phyloP scores from a whole-genome alignment of 352 stramenopile species.

The Pythium vanterpoolii region DNA sequence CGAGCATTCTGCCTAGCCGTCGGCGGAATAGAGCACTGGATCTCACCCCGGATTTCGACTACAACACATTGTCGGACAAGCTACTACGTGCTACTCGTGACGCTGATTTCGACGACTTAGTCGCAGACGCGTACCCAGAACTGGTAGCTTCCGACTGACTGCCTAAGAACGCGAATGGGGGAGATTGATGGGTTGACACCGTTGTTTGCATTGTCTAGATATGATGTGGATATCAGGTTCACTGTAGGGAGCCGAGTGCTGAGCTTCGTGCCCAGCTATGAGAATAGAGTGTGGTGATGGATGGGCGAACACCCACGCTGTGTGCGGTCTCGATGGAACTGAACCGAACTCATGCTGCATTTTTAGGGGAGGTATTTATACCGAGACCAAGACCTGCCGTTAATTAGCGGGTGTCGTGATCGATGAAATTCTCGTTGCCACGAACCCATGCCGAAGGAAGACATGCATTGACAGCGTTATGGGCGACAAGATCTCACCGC shows the following conservation, averaged over 20 bases:
- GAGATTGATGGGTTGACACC: neutral
- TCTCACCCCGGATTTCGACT: conserved; percentile 14
- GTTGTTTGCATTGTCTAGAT: neutral
- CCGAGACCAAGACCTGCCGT: no score
- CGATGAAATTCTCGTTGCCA: neutral
- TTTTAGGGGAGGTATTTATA: no score
- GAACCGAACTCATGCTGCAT: conserved; percentile 4
- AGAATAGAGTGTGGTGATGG: neutral
- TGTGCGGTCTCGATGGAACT: neutral
- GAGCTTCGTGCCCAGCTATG: neutral
- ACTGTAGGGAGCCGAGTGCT: neutral
- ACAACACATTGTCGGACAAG: neutral
- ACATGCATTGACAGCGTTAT: conserved; percentile 13
- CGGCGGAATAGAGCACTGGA: conserved; percentile 11
- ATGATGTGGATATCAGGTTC: neutral
- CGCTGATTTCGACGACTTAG: conserved; percentile 23
- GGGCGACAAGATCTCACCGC: neutral
- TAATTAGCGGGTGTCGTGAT: no score
- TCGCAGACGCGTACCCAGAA: conserved; percentile 20
- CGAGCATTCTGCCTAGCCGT: neutral
- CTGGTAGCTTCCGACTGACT: conserved; percentile 10
- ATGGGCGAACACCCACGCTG: neutral
- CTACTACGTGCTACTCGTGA: conserved; percentile 6
- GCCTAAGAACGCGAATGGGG: no score
- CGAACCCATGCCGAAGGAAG: neutral